Evolutionary conservation across 768 basidiomycete genomes (phyloP).

Genomic region (Rhizopogon salebrosus): DNA sequence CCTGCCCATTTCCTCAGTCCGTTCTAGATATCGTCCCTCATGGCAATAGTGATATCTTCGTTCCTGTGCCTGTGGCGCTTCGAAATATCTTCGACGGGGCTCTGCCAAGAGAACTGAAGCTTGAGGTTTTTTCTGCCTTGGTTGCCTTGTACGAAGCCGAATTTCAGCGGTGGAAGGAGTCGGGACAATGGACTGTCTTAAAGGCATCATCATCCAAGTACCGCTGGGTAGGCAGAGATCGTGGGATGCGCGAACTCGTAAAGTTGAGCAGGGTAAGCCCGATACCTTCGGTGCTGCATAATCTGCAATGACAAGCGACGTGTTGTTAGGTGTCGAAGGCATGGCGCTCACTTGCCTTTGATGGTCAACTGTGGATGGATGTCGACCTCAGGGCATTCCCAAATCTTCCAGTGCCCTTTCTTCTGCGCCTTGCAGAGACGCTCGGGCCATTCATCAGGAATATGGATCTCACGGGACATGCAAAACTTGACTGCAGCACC

Average conservation of each 20-base stretch:
- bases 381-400: slow-evolving; percentile 64
- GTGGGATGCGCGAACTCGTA: slow-evolving; percentile 72
- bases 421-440: slow-evolving; percentile 46
- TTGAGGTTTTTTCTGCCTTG: slow-evolving; percentile 53
- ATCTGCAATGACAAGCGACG: slow-evolving; percentile 11
- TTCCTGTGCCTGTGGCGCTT: slow-evolving; percentile 41
- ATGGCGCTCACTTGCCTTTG: slow-evolving; percentile 73
- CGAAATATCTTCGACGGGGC: slow-evolving; percentile 62
- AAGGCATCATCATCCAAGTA: slow-evolving; percentile 57
- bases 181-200: slow-evolving; percentile 53
- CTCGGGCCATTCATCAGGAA: slow-evolving; percentile 62
- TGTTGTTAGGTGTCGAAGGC: slow-evolving; percentile 62
- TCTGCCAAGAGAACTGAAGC: slow-evolving; percentile 66
- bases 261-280: slow-evolving; percentile 70
- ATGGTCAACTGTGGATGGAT: slow-evolving; percentile 81
- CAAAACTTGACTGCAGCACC: slow-evolving; percentile 40
- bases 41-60: slow-evolving; percentile 44
- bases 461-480: slow-evolving; percentile 62
- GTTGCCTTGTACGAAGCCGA: slow-evolving; percentile 58
- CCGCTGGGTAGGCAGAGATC: slow-evolving; percentile 73
- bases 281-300: background rate
- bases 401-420: slow-evolving; percentile 41
- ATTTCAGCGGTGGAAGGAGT: slow-evolving; percentile 37
- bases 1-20: slow-evolving; percentile 58
- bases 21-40: slow-evolving; percentile 53